Evolutionary conservation across 305 asterid genomes (phyloP).

Genomic region (Rubia balearica): DNA sequence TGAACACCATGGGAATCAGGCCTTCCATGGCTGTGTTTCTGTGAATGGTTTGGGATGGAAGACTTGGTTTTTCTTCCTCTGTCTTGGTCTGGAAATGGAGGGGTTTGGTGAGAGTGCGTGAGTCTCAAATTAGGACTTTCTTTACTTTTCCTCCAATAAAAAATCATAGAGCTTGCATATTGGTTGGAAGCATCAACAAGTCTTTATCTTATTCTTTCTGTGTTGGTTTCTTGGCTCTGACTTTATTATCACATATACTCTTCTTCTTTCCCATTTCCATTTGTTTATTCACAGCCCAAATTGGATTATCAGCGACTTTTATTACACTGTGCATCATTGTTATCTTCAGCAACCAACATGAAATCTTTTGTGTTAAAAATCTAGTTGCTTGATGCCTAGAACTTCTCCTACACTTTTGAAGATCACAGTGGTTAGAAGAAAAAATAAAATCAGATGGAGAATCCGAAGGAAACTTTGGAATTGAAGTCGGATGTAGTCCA

Average conservation of each 20-base stretch:
- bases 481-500: no score
- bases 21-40: constrained; percentile 44
- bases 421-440: no score
- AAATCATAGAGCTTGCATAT: not conserved
- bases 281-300: not conserved
- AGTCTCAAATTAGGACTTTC: not conserved
- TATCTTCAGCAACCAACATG: not conserved
- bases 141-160: no score
- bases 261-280: not conserved
- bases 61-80: not conserved
- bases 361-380: not conserved
- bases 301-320: not conserved
- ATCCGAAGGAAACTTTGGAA: no score
- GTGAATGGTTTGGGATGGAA: constrained; percentile 10
- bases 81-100: not conserved
- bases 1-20: constrained; percentile 50
- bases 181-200: constrained; percentile 6
- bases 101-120: constrained; percentile 4
- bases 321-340: not conserved
- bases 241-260: not conserved
- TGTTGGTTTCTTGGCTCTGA: constrained; percentile 6
- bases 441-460: no score
- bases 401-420: not conserved
- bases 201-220: not conserved
- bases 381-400: not conserved